Evolutionary conservation across 345 rosid genomes (phyloP), one percentile per base, ranked within the genome.

Genomic region (Anacardium occidentale): DNA sequence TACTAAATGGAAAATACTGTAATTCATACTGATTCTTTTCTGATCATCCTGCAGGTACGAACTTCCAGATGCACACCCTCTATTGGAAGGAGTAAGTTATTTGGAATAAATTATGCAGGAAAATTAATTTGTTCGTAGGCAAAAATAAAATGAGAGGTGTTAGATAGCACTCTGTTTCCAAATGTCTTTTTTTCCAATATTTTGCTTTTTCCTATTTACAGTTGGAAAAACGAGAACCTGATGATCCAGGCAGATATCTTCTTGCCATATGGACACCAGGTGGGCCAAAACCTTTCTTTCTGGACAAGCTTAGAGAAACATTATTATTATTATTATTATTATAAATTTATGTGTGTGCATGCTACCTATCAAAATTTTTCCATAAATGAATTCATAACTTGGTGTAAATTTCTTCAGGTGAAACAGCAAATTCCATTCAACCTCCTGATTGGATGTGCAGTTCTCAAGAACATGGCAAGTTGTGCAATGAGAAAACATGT

Each of bases 211-310:
- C 21, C 76, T 48, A 77, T 51, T 74, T 72, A 65, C 86, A 96
- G 99, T 75, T 91, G 81, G 98, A 96, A 51, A 83, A 78, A 75
- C 82, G 89, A 79, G 96, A 90, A 78, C 81, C 79, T 53, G 98
- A 90, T 74, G 98, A 96, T 77, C 98, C 96, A 32, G 74, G 91
- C 75, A 85, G 85, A 22, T 96, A 93, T 74, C 88, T 93, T 71
- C 93, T 96, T 58, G 98, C 99, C 55, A 87, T 93, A 78, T 96
- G 99, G 99, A 87, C 96, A 67, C 99, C 99, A 83, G 99, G 99
- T 91, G 72, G 73, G 74, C 50, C 4, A 50, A 65, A 68, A 26
- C 51, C 64, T 34, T 51, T 47, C 17, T 15, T 32, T 59, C 51
- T 42, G 53, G 7, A 48, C 15, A n/a, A 50, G 42, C 65, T 62